These are phyloP conservation scores for Collybia mongolica DNA, from an alignment of 768 basidiomycete species.

Conservation along the genomic window DNA sequence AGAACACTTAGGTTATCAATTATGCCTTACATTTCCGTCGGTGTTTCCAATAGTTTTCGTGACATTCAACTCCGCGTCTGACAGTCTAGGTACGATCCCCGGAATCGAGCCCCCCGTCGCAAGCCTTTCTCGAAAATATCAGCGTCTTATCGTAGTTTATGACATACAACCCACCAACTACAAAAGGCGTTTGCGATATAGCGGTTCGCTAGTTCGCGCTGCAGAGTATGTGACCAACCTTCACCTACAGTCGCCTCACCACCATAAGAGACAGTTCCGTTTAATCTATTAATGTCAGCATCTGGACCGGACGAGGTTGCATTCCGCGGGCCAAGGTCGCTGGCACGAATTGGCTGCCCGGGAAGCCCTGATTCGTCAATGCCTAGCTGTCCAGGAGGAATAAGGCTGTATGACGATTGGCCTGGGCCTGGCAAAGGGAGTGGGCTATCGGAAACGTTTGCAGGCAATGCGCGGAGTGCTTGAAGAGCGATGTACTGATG, in stretches of 20 bases:
- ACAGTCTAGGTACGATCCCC: constrained; percentile 64
- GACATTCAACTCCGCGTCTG: constrained; percentile 67
- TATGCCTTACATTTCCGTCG: not conserved
- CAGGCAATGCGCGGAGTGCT: constrained; percentile 72
- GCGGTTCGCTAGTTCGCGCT: constrained; percentile 79
- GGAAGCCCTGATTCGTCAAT: constrained; percentile 68
- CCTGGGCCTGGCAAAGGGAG: constrained; percentile 51
- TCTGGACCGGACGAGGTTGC: constrained; percentile 49
- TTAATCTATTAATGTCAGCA: constrained; percentile 60
- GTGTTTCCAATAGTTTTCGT: constrained; percentile 49
- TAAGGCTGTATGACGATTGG: constrained; percentile 61
- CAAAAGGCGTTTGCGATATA: constrained; percentile 83
- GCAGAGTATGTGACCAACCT: constrained; percentile 63
- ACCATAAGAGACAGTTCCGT: constrained; percentile 62
- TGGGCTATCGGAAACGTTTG: constrained; percentile 59
- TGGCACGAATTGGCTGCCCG: constrained; percentile 53
- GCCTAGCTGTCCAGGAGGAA: constrained; percentile 80
- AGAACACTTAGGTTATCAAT: not conserved
- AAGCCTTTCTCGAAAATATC: constrained; percentile 49
- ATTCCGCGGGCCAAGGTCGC: constrained; percentile 27
- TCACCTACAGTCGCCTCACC: constrained; percentile 59
- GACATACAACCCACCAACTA: constrained; percentile 76
- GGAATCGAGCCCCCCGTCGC: constrained; percentile 87
- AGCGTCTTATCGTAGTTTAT: too few species aligned
- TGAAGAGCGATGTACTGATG: constrained; percentile 80